Evolutionary conservation across 768 basidiomycete species (phyloP).

Genomic region (Tulasnella sp.): DNA sequence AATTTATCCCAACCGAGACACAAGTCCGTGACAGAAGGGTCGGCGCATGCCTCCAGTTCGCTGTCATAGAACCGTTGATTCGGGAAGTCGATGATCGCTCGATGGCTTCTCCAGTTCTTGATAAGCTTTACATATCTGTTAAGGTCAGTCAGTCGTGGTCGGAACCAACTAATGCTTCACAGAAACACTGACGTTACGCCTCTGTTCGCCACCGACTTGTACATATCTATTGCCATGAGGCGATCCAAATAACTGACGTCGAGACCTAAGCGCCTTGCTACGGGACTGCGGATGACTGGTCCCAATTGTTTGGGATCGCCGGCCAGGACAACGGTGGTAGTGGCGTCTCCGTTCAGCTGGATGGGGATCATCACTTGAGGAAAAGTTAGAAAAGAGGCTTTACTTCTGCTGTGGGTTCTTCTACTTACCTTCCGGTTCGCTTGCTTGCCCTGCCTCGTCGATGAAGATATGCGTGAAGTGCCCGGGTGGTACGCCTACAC

Average conservation of each 20-base stretch:
- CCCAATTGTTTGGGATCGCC: constrained; percentile 73
- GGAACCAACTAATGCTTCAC: background rate
- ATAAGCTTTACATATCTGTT: constrained; percentile 57
- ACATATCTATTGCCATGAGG: constrained; percentile 48
- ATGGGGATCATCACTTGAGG: constrained; percentile 61
- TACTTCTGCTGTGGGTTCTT: background rate
- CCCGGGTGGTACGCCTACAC: constrained; percentile 56
- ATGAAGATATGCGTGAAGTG: constrained; percentile 69
- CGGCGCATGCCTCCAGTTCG: constrained; percentile 51
- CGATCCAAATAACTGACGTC: constrained; percentile 61
- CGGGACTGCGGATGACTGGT: constrained; percentile 57
- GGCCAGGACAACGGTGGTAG: constrained; percentile 58
- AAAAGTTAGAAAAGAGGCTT: constrained; percentile 62
- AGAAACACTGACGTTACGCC: background rate
- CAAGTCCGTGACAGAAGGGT: constrained; percentile 30
- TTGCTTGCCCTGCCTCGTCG: constrained; percentile 70
- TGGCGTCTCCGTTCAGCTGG: constrained; percentile 53
- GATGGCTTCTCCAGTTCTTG: constrained; percentile 65
- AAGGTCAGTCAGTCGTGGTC: background rate
- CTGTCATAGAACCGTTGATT: constrained; percentile 57
- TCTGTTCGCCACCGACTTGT: constrained; percentile 31
- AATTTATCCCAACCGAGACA: background rate
- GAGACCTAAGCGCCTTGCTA: constrained; percentile 58
- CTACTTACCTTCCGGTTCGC: constrained; percentile 54
- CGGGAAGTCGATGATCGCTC: constrained; percentile 56